Percentiles rank a stretch among this genome's conserved stretches.
Conservation (phyloP, 257 asterid genomes). For the Salvia splendens region DNA sequence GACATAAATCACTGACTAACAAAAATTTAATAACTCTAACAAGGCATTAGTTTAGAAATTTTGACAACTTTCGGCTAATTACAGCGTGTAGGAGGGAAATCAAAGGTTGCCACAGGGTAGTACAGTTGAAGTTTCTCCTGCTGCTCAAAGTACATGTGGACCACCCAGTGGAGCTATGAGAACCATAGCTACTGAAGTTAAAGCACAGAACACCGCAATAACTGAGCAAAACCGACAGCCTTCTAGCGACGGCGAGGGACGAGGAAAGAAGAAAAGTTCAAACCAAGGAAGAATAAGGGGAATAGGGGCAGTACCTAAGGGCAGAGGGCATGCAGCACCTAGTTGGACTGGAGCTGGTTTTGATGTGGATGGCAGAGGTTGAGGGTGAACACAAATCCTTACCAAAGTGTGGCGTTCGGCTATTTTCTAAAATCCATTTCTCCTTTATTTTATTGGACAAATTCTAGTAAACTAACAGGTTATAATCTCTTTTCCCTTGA, state of each 20-base stretch:
- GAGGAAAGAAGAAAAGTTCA: slow-evolving; percentile 60
- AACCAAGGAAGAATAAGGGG: slow-evolving; percentile 75
- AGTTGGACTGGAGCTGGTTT: slow-evolving; percentile 96
- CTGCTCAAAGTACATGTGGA: too few relatives aligned
- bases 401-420: not conserved
- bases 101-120: slow-evolving; percentile 44
- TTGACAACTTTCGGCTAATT: slow-evolving; percentile 29
- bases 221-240: slow-evolving; percentile 51
- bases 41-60: not conserved
- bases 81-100: slow-evolving; percentile 53
- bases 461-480: slow-evolving; percentile 8
- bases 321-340: slow-evolving; percentile 61
- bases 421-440: slow-evolving; percentile 16
- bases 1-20: not conserved
- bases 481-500: not conserved
- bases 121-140: too few relatives aligned
- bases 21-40: not conserved
- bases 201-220: slow-evolving; percentile 34
- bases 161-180: slow-evolving; percentile 34
- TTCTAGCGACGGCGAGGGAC: slow-evolving; percentile 49
- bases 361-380: slow-evolving; percentile 78
- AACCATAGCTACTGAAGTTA: slow-evolving; percentile 39
- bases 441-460: slow-evolving; percentile 19
- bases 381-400: slow-evolving; percentile 31
- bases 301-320: slow-evolving; percentile 72